These are phyloP conservation scores for Penicillium brasilianum DNA, from an alignment of 2,329 filamentous ascomycete species.

Conservation along the genomic window DNA sequence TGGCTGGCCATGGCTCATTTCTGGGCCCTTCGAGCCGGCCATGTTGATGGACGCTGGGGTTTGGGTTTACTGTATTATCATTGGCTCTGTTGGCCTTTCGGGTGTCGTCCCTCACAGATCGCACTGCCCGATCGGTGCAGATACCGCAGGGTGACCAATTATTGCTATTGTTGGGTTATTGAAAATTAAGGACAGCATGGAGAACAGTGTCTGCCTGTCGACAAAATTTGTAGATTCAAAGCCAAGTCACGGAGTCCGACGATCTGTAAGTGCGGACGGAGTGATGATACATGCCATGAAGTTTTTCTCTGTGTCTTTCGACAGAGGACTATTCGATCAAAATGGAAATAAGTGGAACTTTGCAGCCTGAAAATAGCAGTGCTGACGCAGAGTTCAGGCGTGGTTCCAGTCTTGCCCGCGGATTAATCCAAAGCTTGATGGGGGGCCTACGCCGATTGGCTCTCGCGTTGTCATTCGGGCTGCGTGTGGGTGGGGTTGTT, in stretches of 20 bases:
- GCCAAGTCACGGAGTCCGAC: neutral
- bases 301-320: neutral
- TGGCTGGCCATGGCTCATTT: slow-evolving; percentile 7
- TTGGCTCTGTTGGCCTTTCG: neutral
- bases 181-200: neutral
- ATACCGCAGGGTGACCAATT: neutral
- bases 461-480: slow-evolving; percentile 9
- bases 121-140: neutral
- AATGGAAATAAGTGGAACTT: neutral
- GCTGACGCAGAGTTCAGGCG: slow-evolving; percentile 5
- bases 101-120: slow-evolving; percentile 1
- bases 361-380: slow-evolving; percentile 11
- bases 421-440: slow-evolving; percentile 18
- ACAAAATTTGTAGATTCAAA: neutral
- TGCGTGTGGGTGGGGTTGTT: slow-evolving; percentile 15
- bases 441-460: slow-evolving; percentile 1
- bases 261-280: neutral
- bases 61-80: neutral
- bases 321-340: neutral
- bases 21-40: neutral
- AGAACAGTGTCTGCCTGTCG: neutral
- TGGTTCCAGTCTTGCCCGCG: neutral
- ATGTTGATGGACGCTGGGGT: neutral
- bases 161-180: neutral
- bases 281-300: too few species aligned